phyloP scores from a whole-genome alignment of 75 land plant species.

The Ceratopteris richardii region DNA sequence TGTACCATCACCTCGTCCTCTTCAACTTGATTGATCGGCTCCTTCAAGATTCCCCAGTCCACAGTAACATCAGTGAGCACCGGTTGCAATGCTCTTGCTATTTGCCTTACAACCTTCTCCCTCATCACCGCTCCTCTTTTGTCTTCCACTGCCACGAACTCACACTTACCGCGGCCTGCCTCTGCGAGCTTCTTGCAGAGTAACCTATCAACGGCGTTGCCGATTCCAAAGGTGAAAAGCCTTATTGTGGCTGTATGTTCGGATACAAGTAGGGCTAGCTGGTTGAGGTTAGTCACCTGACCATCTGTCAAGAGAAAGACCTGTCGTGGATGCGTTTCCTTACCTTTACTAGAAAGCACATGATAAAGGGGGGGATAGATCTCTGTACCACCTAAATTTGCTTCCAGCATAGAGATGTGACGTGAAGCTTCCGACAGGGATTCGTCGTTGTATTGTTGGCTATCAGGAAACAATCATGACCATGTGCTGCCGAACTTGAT shows the following conservation, averaged over 20 bases:
- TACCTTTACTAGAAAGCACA: neutral
- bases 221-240: neutral
- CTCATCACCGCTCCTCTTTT: neutral
- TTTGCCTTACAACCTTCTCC: slow-evolving; percentile 1
- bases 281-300: neutral
- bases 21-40: no score
- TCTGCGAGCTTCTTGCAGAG: slow-evolving; percentile 5
- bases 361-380: slow-evolving; percentile 1
- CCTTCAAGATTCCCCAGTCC: neutral
- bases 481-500: neutral
- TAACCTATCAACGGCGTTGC: neutral
- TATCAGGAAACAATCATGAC: neutral
- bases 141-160: neutral
- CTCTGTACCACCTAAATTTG: slow-evolving; percentile 1
- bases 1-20: no score
- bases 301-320: slow-evolving; percentile 1
- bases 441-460: neutral
- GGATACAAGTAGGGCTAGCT: neutral
- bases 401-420: neutral
- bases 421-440: neutral
- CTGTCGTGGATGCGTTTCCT: neutral
- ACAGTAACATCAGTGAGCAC: neutral
- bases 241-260: neutral
- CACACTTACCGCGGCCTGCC: neutral
- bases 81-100: slow-evolving; percentile 2